Evolutionary conservation across 768 basidiomycete genomes (phyloP), one percentile per base, ranked within the genome.

Genomic region (Erythrobasidium yunnanense): DNA sequence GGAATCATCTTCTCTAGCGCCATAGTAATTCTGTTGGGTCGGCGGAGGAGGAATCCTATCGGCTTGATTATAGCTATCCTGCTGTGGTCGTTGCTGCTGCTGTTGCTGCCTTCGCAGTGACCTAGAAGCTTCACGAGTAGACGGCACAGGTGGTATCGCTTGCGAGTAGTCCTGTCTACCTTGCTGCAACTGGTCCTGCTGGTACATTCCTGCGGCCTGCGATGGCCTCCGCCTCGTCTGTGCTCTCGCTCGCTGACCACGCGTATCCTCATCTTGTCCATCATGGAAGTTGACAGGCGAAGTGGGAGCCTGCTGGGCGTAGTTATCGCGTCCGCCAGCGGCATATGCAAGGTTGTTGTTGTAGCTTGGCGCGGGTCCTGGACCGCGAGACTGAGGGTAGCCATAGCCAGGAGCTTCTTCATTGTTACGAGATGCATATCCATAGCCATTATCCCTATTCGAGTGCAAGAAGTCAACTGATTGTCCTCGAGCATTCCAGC

Each of bases 21-120:
- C 54, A 30, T 55, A 55, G 7, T 7, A 11, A n/a, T 42, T 42
- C n/a, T 42, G 38, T n/a, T 42, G 38, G 38, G 11, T 42, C 38
- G 38, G 38, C 11, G 11, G n/a, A 11, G 38, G 38, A 11, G 11
- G 38, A 11, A 11, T 11, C 38, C 38, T 11, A n/a, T 11, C 11
- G 11, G 11, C 11, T n/a, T 42, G 38, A n/a, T n/a, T n/a, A n/a
- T n/a, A n/a, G n/a, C n/a, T n/a, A n/a, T n/a, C n/a, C 38, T 42
- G 54, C 18, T 55, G 34, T 11, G 25, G 54, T 30, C 11, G 15
- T 13, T 55, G 29, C 54, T 55, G 54, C 15, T 55, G 17, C 27
- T 55, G 17, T 32, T 55, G 54, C 50, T 52, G n/a, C n/a, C n/a
- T n/a, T n/a, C n/a, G n/a, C n/a, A n/a, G 50, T 13, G 50, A 20